Evolutionary conservation across 495 filamentous ascomycete species (phyloP), one percentile per base, ranked within the genome.

Genomic region (Friedmanniomyces endolithicus): DNA sequence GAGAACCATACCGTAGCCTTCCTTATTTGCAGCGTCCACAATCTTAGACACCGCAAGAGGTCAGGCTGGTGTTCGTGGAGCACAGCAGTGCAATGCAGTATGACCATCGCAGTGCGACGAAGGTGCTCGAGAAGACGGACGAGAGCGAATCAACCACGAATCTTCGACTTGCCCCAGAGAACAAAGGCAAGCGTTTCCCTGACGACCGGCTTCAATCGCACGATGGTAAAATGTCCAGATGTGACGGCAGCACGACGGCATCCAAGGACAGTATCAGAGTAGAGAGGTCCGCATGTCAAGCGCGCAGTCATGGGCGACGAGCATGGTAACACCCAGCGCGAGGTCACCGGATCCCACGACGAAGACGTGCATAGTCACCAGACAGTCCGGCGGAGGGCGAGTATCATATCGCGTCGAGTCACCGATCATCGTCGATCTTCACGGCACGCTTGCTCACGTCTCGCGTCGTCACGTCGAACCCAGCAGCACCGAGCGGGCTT

Each of bases 391-490:
- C 3, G 14, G 17, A 3, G 23, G 44, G 12, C 17, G 7, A 47
- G 3, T 8, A 25, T 29, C 12, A 8, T 29, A 22, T 8, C 41
- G 41, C 12, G 11, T 31, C 14, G 17, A 41, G 37, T 41, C 37
- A 41, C 37, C 37, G 37, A n/a, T 41, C 37, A 41, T 41, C 37
- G 44, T 47, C 44, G 37, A 41, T 16, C 12, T n/a, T 41, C 37
- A 47, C 44, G 44, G 23, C 44, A 47, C 44, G 23, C 27, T 31
- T 16, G n/a, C 24, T 47, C 44, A 47, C 44, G 44, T 47, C 44
- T 6, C 2, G 4, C n/a, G 44, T 47, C 44, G 11, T 50, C 47
- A 50, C 47, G 47, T 50, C 47, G 47, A 31, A 50, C 11, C 7
- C 12, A 20, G 17, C 24, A 23, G 19, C 11, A 8, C 6, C 11